A percentile compares a stretch with the other conserved stretches of the same genome.
Conservation (phyloP, 768 basidiomycete species). For the Pisolithus sp. region DNA sequence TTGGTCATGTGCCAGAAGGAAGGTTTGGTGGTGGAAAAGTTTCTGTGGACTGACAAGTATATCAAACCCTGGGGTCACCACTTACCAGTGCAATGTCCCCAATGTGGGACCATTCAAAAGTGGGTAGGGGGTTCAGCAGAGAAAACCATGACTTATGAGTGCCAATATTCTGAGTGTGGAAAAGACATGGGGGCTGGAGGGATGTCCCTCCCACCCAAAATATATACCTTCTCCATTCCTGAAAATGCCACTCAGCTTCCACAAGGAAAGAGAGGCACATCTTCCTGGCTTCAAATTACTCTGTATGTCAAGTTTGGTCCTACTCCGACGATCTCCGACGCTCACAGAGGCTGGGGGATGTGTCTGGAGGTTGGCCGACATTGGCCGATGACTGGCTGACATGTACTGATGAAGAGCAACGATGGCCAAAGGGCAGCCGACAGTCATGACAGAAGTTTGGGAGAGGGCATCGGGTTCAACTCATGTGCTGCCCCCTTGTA, state of each 20-base stretch:
- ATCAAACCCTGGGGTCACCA: background rate
- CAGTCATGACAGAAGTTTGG: no score
- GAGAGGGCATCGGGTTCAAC: no score
- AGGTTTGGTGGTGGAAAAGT: background rate
- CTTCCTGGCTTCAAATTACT: background rate
- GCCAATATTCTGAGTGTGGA: background rate
- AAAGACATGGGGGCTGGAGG: background rate
- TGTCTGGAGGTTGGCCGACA: no score
- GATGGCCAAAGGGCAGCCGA: no score
- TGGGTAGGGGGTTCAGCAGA: background rate
- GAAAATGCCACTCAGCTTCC: background rate
- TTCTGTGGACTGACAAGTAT: background rate
- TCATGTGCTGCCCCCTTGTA: no score
- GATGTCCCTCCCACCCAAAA: background rate
- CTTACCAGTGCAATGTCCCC: background rate
- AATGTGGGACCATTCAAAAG: background rate
- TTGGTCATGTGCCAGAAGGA: background rate
- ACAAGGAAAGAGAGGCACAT: background rate
- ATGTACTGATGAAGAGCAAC: no score
- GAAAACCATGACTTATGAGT: background rate
- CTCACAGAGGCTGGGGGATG: no score
- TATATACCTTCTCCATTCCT: background rate
- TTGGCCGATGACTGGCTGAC: no score
- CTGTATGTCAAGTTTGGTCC: no score
- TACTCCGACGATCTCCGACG: no score